A percentile compares a stretch with the other conserved stretches of the same genome.
Conservation (phyloP, 495 filamentous ascomycete genomes). For the Entonaema liquescens region DNA sequence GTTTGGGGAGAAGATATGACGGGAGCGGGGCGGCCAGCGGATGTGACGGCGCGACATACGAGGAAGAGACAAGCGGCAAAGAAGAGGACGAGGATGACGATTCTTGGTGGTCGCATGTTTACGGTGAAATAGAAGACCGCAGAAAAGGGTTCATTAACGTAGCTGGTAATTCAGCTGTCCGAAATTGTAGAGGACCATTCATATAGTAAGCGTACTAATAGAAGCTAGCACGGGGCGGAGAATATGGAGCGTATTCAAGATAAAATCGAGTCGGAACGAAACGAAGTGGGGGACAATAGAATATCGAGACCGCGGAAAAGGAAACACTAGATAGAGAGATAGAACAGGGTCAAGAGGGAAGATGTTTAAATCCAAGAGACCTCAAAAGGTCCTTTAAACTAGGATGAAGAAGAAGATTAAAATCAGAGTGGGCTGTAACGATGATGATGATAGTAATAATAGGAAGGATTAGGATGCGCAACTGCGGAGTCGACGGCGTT, state of each 20-base stretch:
- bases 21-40: constrained; percentile 41
- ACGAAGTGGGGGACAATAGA: constrained; percentile 15
- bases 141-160: constrained; percentile 25
- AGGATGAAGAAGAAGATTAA: constrained; percentile 35
- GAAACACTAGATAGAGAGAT: constrained; percentile 17
- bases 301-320: constrained; percentile 15
- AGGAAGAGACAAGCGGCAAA: constrained; percentile 58
- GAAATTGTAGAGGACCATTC: constrained; percentile 40
- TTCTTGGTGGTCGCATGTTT: constrained; percentile 58
- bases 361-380: constrained; percentile 20
- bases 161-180: constrained; percentile 45
- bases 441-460: constrained; percentile 26
- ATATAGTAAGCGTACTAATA: constrained; percentile 19
- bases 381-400: constrained; percentile 8
- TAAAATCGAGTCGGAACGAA: constrained; percentile 9
- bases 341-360: constrained; percentile 2
- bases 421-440: constrained; percentile 50
- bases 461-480: constrained; percentile 23
- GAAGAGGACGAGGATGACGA: constrained; percentile 57
- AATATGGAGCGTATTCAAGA: constrained; percentile 24
- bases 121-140: constrained; percentile 1
- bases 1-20: constrained; percentile 38
- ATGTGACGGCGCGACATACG: constrained; percentile 54
- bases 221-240: constrained; percentile 1
- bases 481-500: constrained; percentile 36